phyloP scores from a whole-genome alignment of 78 protist species.

The Chrysochromulina parva region DNA sequence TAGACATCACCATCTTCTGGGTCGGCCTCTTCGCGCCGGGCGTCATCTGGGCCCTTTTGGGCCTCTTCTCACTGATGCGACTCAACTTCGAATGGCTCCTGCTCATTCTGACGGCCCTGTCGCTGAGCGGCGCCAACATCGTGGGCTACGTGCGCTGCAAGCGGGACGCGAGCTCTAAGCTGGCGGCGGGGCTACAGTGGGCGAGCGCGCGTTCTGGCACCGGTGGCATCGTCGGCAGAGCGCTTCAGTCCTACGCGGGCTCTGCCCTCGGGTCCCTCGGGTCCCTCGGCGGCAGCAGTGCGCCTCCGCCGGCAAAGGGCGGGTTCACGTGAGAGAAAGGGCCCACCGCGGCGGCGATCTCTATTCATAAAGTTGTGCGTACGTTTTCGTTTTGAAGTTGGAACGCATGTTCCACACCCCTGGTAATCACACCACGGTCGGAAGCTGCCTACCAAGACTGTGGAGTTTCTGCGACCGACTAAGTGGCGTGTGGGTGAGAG shows the following conservation, averaged over 20 bases:
- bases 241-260: not conserved
- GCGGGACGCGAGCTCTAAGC: not conserved
- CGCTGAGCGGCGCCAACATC: conserved; percentile 13
- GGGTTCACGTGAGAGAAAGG: too few relatives aligned
- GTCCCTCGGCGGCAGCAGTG: too few relatives aligned
- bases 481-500: too few relatives aligned
- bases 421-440: too few relatives aligned
- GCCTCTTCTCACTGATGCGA: not conserved
- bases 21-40: not conserved
- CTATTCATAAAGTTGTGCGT: too few relatives aligned
- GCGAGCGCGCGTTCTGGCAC: not conserved
- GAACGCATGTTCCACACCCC: too few relatives aligned
- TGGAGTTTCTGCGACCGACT: too few relatives aligned
- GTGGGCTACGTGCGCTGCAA: conserved; percentile 12
- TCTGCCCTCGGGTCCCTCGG: not conserved
- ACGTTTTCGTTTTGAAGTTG: too few relatives aligned
- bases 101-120: not conserved
- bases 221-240: not conserved
- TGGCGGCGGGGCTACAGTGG: not conserved
- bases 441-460: too few relatives aligned
- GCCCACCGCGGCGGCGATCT: too few relatives aligned
- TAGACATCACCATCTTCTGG: not conserved
- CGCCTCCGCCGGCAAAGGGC: too few relatives aligned
- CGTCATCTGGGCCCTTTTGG: not conserved
- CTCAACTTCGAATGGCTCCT: conserved; percentile 18